Percentiles rank a stretch among this genome's conserved stretches.
These are phyloP conservation scores for Tulasnella sp. DNA, from an alignment of 768 basidiomycete genomes.

Conservation along the genomic window DNA sequence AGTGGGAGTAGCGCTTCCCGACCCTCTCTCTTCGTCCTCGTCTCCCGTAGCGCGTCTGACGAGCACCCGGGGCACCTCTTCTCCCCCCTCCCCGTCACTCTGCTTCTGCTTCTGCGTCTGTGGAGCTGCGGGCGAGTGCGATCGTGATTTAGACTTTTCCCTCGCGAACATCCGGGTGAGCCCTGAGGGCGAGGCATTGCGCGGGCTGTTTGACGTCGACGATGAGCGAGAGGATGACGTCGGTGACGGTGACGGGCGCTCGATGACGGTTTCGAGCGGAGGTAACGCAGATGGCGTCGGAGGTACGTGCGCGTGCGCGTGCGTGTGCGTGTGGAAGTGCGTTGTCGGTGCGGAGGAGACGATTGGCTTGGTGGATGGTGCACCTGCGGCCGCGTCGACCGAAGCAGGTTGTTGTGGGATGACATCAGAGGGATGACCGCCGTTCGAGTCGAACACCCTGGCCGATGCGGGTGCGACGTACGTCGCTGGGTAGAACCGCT, in stretches of 20 bases:
- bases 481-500: neutral
- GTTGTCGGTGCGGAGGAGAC: neutral
- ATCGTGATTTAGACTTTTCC: conserved; percentile 1
- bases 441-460: neutral
- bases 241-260: neutral
- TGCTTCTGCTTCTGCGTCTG: neutral
- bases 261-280: neutral
- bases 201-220: neutral
- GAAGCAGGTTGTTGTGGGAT: neutral
- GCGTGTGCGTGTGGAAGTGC: neutral
- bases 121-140: neutral
- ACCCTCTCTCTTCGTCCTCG: neutral
- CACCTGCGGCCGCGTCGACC: neutral
- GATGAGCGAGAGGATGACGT: neutral
- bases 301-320: neutral
- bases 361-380: neutral
- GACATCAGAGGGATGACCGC: neutral
- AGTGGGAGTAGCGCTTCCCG: neutral
- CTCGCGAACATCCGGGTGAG: conserved; percentile 2
- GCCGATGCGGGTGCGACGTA: neutral
- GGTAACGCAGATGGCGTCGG: neutral
- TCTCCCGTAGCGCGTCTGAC: neutral
- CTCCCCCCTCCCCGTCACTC: neutral
- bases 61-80: neutral
- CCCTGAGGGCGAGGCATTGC: conserved; percentile 4